Percentiles rank a stretch among this genome's conserved stretches.
These are phyloP conservation scores for Lepiota brunneoincarnata DNA, from an alignment of 768 basidiomycete species.

Conservation along the genomic window DNA sequence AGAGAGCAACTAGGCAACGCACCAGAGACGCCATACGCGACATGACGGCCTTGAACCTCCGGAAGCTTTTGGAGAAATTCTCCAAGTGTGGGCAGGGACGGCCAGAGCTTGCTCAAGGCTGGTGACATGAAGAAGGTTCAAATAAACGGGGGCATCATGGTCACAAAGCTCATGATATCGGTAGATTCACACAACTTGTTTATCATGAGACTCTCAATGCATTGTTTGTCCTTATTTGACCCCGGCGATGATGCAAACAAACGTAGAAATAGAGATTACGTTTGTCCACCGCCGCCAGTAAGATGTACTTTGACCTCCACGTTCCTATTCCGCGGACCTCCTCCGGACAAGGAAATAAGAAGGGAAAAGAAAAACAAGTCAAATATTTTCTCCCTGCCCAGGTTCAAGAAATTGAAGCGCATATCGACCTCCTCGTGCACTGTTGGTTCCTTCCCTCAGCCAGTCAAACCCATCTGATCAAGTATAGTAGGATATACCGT, in stretches of 20 bases:
- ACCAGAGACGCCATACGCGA: slow-evolving; percentile 1
- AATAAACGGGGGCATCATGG: not conserved
- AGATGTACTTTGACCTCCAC: slow-evolving; percentile 71
- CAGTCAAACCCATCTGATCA: slow-evolving; percentile 12
- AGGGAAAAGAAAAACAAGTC: slow-evolving; percentile 57
- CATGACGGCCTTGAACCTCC: not conserved
- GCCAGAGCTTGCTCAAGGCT: not conserved
- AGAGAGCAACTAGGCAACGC: not conserved
- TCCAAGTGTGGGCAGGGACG: not conserved
- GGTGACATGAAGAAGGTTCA: not conserved
- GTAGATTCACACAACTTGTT: not conserved
- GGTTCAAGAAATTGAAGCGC: slow-evolving; percentile 54
- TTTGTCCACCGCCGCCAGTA: not conserved
- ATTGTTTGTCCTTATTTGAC: not conserved
- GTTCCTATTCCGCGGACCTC: slow-evolving; percentile 47
- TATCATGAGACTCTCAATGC: too few species aligned
- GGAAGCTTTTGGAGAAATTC: slow-evolving; percentile 2
- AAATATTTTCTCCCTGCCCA: slow-evolving; percentile 52
- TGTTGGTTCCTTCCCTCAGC: slow-evolving; percentile 42
- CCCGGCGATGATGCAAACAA: not conserved
- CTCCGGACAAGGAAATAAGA: slow-evolving; percentile 30
- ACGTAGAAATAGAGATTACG: not conserved
- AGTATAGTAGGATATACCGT: slow-evolving; percentile 82
- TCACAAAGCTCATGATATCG: slow-evolving; percentile 3
- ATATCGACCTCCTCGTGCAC: slow-evolving; percentile 69